Conservation (phyloP, 2,329 filamentous ascomycete species). For the Phialophora macrospora region DNA sequence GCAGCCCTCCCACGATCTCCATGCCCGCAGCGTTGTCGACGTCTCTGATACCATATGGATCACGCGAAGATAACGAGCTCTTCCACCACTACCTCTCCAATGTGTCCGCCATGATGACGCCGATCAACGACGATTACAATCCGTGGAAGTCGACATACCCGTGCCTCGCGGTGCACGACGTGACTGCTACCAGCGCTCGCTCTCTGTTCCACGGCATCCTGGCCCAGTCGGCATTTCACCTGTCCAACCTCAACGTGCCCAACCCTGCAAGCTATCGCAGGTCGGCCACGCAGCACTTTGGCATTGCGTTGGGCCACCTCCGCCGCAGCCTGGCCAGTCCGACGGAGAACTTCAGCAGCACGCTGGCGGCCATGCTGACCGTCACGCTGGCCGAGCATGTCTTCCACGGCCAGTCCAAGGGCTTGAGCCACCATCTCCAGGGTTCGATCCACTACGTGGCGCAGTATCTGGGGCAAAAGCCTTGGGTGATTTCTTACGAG, state of each 20-base stretch:
- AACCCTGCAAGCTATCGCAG: conserved; percentile 12
- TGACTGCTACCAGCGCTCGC: conserved; percentile 3
- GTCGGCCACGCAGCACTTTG: conserved; percentile 18
- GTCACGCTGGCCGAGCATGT: conserved; percentile 27
- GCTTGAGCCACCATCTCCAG: conserved; percentile 19
- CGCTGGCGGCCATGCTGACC: conserved; percentile 22
- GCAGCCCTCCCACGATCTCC: conserved; percentile 1
- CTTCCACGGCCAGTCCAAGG: conserved; percentile 22
- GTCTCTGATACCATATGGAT: conserved; percentile 9
- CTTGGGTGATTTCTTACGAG: conserved; percentile 21
- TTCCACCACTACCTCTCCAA: conserved; percentile 22
- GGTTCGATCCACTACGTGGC: conserved; percentile 14
- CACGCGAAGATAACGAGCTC: conserved; percentile 14
- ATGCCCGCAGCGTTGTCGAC: conserved; percentile 10
- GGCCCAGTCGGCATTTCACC: conserved; percentile 26
- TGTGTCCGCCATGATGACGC: conserved; percentile 18
- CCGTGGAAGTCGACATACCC: conserved; percentile 28
- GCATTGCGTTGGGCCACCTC: conserved; percentile 20
- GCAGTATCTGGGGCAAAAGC: conserved; percentile 25
- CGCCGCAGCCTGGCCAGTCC: conserved; percentile 11
- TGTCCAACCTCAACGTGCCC: conserved; percentile 12
- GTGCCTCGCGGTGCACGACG: conserved; percentile 19
- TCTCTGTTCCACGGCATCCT: conserved; percentile 22
- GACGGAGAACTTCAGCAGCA: conserved; percentile 19
- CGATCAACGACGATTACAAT: conserved; percentile 23